These are phyloP conservation scores for Aegilops umbellulata DNA, from an alignment of 176 grass and related monocot species.

Conservation along the genomic window DNA sequence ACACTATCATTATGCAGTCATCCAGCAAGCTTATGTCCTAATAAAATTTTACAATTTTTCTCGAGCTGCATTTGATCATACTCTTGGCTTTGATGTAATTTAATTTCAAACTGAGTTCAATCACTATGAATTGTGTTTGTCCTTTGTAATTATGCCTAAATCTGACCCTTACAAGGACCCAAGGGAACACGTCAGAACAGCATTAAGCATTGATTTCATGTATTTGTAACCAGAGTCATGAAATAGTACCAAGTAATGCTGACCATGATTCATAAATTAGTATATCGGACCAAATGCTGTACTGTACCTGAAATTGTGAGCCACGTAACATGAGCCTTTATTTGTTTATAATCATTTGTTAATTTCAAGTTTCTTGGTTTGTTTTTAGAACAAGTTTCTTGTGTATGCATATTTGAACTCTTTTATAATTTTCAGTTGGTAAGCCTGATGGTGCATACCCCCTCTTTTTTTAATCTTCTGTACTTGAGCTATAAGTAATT, in stretches of 20 bases:
- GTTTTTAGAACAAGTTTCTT: not conserved
- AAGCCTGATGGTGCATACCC: slow-evolving; percentile 12
- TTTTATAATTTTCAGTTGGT: not conserved
- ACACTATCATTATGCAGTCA: not conserved
- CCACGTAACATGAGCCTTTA: not conserved
- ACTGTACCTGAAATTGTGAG: not conserved
- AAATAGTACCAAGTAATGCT: not conserved
- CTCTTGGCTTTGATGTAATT: slow-evolving; percentile 16
- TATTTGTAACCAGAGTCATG: not conserved
- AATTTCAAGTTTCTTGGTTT: slow-evolving; percentile 12
- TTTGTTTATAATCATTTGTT: slow-evolving; percentile 1
- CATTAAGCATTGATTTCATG: not conserved
- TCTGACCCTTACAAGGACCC: not conserved
- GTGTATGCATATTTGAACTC: not conserved
- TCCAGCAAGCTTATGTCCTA: slow-evolving; percentile 5
- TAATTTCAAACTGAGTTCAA: slow-evolving; percentile 2
- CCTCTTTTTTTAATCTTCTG: not conserved
- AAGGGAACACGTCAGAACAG: slow-evolving; percentile 1
- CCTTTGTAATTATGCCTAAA: slow-evolving; percentile 3
- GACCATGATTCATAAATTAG: slow-evolving; percentile 13
- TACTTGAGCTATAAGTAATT: slow-evolving; percentile 17
- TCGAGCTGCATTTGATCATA: not conserved
- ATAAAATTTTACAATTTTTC: not conserved
- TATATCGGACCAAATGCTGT: not conserved
- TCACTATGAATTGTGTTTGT: not conserved